Evolutionary conservation across 352 stramenopile genomes (phyloP), one percentile per base, ranked within the genome.

Genomic region (Thalassiosira livingstoniorum): DNA sequence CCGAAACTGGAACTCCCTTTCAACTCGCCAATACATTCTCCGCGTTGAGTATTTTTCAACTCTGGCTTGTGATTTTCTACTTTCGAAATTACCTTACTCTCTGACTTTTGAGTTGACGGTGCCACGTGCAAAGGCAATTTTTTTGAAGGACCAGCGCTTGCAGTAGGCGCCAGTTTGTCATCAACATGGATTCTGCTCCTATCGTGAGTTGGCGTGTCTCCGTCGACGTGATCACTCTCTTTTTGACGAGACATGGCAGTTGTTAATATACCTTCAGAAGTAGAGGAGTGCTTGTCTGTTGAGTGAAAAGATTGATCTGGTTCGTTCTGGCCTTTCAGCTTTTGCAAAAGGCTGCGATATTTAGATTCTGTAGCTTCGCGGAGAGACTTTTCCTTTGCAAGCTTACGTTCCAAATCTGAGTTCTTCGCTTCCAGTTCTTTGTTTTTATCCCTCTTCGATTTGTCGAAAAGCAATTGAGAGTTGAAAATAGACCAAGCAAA

Each of bases 361-460:
- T 58, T 58, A 5, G 27, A 7, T 4, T 58, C 47, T 5, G 27
- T 7, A 29, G 47, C 47, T 58, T 58, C 47, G 4, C 47, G 11
- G n/a, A 58, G 5, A 77, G 61, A 25, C 31, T 80, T 84, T 42
- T 87, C 81, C 29, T 83, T 70, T 35, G 54, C 64, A 53, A 88
- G 68, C 47, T 64, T 71, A 39, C 75, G 73, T 45, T 88, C 82
- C 15, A 88, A 58, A 45, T 83, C 70, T 51, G 35, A 67, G 37
- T 70, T 82, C 42, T 83, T 88, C 18, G 77, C 58, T 45, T 88
- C 82, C 2, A 88, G 69, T 37, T 87, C 81, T 66, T 87, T 87
- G 27, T 87, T 87, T 43, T 87, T 87, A 45, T 87, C 77, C 27
- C 78, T 68, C 37, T 80, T 13, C 11, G n/a, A 58, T 7, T 23